Evolutionary conservation across 108 stramenopile species (phyloP), one percentile per base, ranked within the genome.

Genomic region (Chaetoceros muelleri): DNA sequence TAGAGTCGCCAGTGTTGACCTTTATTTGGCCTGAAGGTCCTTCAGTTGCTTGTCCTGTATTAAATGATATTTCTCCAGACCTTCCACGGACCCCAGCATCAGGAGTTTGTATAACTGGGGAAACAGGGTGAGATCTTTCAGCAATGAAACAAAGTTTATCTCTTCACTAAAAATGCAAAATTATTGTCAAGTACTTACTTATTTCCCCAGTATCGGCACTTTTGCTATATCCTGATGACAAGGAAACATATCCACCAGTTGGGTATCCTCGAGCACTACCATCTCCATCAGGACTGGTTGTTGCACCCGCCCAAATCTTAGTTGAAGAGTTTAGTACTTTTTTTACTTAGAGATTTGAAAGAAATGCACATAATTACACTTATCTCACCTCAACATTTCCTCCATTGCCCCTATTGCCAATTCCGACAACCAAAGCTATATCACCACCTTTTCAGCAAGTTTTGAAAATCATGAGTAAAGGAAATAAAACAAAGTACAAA

Each of bases 1-100:
- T 13, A 10, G 34, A 40, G 34, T 46, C 24, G 10, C 62, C 62
- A 48, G 40, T 57, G 21, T 63, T 25, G n/a, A 63, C 46, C 2
- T 46, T 44, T 2, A 63, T 57, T 13, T 16, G 20, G 2, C 62
- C 62, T 45, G 55, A 29, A 24, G 18, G 40, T n/a, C 62, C 62
- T 20, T 24, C 13, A 28, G 62, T 45, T 23, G 62, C 55, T 46
- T 27, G 56, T 63, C 62, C 62, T 10, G 62, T 57, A 57, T 45
- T 34, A 25, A 63, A 16, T 3, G n/a, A 21, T 1, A 63, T 17
- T 17, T 44, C 34, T 3, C 62, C 62, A 45, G 30, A 44, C 21
- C 1, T 17, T 10, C 62, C 62, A 20, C 13, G 5, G 8, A 10
- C 34, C 13, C 34, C 34, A 40, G 34, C 34, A 40, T 40, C 13